Percentiles rank a stretch among this genome's conserved stretches.
Evolutionary conservation across 768 basidiomycete species (phyloP).

Genomic region (Trametes punicea): DNA sequence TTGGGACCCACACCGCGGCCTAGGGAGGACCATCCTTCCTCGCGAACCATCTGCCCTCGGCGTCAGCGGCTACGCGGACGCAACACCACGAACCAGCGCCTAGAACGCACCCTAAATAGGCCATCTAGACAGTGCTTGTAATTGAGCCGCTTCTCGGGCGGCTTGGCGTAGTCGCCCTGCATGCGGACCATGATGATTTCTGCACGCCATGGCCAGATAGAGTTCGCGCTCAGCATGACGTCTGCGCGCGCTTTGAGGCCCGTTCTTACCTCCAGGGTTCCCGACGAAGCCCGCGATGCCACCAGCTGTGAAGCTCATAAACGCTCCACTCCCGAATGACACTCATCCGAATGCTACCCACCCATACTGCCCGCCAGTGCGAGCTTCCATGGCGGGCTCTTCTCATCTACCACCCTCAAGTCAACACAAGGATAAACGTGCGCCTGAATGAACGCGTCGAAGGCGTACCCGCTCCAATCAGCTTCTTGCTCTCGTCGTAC

Average conservation of each 20-base stretch:
- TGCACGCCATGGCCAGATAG: conserved; percentile 1
- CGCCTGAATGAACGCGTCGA: neutral
- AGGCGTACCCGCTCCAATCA: conserved; percentile 59
- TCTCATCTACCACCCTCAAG: conserved; percentile 38
- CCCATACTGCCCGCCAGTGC: conserved; percentile 84
- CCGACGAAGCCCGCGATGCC: conserved; percentile 85
- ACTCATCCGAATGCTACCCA: conserved; percentile 35
- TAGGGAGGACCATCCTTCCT: conserved; percentile 79
- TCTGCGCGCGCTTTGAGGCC: neutral
- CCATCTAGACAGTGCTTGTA: conserved; percentile 91
- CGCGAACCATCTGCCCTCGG: conserved; percentile 68
- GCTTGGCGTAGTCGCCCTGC: conserved; percentile 88
- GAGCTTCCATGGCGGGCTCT: conserved; percentile 78
- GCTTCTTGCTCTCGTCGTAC: conserved; percentile 87
- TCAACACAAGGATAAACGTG: neutral
- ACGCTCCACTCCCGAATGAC: neutral
- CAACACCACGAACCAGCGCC: neutral
- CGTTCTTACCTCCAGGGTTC: conserved; percentile 70
- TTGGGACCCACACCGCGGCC: conserved; percentile 79
- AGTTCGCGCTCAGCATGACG: neutral
- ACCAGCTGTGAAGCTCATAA: conserved; percentile 51
- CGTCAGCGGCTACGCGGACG: neutral
- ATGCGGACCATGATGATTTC: conserved; percentile 54
- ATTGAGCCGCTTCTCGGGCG: conserved; percentile 83
- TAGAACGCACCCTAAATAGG: conserved; percentile 59